Evolutionary conservation across 768 basidiomycete genomes (phyloP).

Genomic region (Pholiota molesta): DNA sequence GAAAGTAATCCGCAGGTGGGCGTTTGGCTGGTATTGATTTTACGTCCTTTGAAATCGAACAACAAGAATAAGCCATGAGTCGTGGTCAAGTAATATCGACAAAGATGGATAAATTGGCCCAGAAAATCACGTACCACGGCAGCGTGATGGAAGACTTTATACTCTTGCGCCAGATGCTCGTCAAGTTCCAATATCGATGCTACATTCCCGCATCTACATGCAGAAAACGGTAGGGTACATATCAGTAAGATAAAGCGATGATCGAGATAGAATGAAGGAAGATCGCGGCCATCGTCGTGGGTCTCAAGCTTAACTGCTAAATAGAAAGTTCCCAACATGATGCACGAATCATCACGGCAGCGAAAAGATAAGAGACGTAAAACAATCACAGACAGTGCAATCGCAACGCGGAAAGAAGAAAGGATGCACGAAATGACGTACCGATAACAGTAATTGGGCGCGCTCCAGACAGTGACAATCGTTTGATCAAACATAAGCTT

Average conservation of each 20-base stretch:
- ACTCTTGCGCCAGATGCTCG: constrained; percentile 91
- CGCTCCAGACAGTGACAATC: constrained; percentile 98
- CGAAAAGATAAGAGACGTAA: background rate
- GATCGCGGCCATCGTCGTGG: no score
- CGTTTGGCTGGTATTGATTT: constrained; percentile 82
- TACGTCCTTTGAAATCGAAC: constrained; percentile 57
- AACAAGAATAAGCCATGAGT: constrained; percentile 1
- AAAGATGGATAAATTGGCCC: background rate
- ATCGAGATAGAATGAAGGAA: background rate
- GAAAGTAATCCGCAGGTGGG: constrained; percentile 87
- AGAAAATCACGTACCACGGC: constrained; percentile 62
- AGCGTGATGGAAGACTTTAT: constrained; percentile 94
- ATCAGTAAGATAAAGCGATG: background rate
- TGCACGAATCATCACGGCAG: background rate
- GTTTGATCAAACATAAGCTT: constrained; percentile 96
- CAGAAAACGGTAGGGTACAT: background rate
- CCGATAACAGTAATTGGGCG: constrained; percentile 98
- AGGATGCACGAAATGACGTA: constrained; percentile 39
- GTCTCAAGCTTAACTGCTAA: background rate
- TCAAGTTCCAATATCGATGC: constrained; percentile 94
- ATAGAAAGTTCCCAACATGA: background rate
- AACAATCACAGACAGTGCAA: no score
- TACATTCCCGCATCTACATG: constrained; percentile 86
- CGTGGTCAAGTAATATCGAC: background rate
- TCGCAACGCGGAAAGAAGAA: background rate